Percentiles rank a stretch among this genome's conserved stretches.
Conservation (phyloP, 306 rosid genomes). For the Gastrolobium villosum region DNA sequence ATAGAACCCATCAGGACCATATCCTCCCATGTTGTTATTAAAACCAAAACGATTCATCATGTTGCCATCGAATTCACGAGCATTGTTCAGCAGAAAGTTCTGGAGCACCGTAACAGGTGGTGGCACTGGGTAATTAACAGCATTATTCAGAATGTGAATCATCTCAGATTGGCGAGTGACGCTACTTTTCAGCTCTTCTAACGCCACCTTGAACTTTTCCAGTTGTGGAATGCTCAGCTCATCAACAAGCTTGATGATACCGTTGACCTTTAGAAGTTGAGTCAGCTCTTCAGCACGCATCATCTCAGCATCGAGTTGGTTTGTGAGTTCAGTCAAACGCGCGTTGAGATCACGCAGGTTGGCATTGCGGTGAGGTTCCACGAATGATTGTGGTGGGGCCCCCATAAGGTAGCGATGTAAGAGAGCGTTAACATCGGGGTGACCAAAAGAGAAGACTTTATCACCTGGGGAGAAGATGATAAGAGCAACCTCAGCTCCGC, state of each 20-base stretch:
- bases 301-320: slow-evolving; percentile 2
- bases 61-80: too few species aligned
- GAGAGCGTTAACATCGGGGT: slow-evolving; percentile 2
- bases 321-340: not conserved
- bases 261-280: not conserved
- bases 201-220: not conserved
- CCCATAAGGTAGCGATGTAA: not conserved
- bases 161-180: not conserved
- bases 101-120: too few species aligned
- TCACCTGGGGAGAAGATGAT: slow-evolving; percentile 34
- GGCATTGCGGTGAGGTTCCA: slow-evolving; percentile 21
- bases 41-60: too few species aligned
- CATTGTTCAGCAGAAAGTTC: too few species aligned
- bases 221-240: slow-evolving; percentile 25
- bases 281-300: not conserved
- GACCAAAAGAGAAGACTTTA: slow-evolving; percentile 39
- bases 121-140: too few species aligned
- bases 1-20: too few species aligned
- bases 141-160: not conserved
- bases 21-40: too few species aligned
- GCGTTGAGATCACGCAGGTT: slow-evolving; percentile 25
- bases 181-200: not conserved
- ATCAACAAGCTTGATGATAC: not conserved
- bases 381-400: not conserved
- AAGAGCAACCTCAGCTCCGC: slow-evolving; percentile 16